phyloP scores from a whole-genome alignment of 495 filamentous ascomycete species.

The Penicillium dipodomyicola region DNA sequence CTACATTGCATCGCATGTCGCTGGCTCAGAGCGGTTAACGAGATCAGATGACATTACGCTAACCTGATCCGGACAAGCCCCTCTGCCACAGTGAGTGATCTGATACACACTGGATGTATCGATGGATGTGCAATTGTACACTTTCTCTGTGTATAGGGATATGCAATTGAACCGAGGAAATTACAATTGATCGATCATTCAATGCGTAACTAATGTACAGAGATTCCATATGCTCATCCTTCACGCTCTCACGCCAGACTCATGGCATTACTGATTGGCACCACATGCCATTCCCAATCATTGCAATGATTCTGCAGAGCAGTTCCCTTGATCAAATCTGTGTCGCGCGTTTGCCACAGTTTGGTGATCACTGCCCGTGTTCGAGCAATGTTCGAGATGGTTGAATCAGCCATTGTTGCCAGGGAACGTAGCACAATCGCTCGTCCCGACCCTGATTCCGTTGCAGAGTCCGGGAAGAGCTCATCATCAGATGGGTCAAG shows the following conservation, averaged over 20 bases:
- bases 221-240: neutral
- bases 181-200: neutral
- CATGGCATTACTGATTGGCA: constrained; percentile 42
- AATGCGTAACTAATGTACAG: neutral
- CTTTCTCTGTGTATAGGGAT: neutral
- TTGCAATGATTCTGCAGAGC: constrained; percentile 25
- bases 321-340: constrained; percentile 32
- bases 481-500: constrained; percentile 42
- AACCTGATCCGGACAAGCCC: constrained; percentile 6
- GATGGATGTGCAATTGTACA: neutral
- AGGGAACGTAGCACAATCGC: constrained; percentile 41
- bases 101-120: neutral
- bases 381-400: constrained; percentile 41
- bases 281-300: constrained; percentile 47
- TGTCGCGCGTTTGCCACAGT: constrained; percentile 44
- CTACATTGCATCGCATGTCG: constrained; percentile 2
- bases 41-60: constrained; percentile 14
- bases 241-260: constrained; percentile 37
- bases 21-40: constrained; percentile 10
- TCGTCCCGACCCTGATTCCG: constrained; percentile 30
- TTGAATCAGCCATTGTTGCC: constrained; percentile 41
- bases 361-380: constrained; percentile 43
- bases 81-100: neutral
- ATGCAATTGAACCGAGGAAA: neutral
- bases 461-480: constrained; percentile 27